Evolutionary conservation across 2,329 filamentous ascomycete species (phyloP), one percentile per base, ranked within the genome.

Genomic region (Xylaria sp.): DNA sequence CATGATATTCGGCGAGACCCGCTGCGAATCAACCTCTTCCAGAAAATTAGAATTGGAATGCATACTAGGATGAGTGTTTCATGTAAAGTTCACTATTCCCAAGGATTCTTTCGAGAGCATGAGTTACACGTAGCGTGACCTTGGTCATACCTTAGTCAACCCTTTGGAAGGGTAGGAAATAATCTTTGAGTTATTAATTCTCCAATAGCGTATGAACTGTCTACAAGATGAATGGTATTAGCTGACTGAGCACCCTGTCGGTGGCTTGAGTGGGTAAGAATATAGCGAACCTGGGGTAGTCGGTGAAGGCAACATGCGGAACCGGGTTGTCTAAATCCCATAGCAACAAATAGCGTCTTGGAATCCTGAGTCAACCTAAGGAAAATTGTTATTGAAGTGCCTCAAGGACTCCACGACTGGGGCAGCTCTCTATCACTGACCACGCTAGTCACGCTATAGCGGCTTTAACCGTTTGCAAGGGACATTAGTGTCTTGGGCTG

Each of bases 391-490:
- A 17, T 33, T 13, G 26, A 53, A 38, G n/a, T 11, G 6, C 53
- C 31, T 54, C 17, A 20, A 17, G n/a, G 33, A 7, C 23, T 38
- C 53, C 20, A 20, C 20, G n/a, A 26, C 33, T n/a, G 23, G 56
- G 40, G 40, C 23, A 46, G 23, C 51, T 57, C n/a, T 51, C 38
- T 28, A 44, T 46, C 26, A 56, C 4, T 15, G 17, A 31, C 23
- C 51, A 28, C 26, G 54, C 60, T 60, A 68, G 38, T 38, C 17
- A 53, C 33, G 42, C 42, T 54, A 31, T 26, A 44, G 58, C 58
- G 66, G 66, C 58, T 65, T 62, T 42, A 62, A 62, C 63, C 63
- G 63, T 49, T 59, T 48, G 20, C 58, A 53, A 63, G 59, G 58
- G 42, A 20, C 23, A 5, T 46, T 66, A 62, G 59, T 59, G 38